Evolutionary conservation across 192 early-diverging fungal species (phyloP).

Genomic region (Coemansia sp.): DNA sequence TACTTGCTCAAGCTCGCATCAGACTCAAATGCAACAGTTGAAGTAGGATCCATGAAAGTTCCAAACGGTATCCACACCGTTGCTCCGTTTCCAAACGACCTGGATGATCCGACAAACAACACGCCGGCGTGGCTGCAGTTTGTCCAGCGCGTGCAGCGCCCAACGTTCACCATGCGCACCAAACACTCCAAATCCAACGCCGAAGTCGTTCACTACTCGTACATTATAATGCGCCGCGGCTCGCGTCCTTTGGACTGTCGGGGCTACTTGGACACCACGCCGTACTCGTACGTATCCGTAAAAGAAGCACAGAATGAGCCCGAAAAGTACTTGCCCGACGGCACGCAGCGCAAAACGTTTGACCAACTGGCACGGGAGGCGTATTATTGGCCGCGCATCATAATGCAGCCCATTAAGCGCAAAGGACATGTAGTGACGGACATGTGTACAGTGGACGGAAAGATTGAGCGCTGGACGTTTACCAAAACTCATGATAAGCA

Average conservation of each 20-base stretch:
- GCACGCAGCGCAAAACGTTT: conserved; percentile 5
- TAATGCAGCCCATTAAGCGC: conserved; percentile 75
- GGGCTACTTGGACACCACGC: background rate
- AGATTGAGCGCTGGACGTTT: conserved; percentile 66
- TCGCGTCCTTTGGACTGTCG: conserved; percentile 26
- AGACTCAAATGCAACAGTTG: background rate
- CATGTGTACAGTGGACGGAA: conserved; percentile 57
- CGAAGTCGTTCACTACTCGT: conserved; percentile 78
- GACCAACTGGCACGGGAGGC: conserved; percentile 42
- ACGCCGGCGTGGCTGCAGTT: conserved; percentile 75
- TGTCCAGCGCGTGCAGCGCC: conserved; percentile 73
- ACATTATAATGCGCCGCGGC: conserved; percentile 72
- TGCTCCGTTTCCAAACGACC: conserved; percentile 80
- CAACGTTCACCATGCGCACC: conserved; percentile 64
- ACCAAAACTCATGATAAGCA: conserved; percentile 69
- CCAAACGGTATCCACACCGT: conserved; percentile 63
- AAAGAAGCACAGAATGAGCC: conserved; percentile 9
- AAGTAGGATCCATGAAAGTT: background rate
- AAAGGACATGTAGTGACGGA: conserved; percentile 76
- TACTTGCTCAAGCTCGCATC: conserved; percentile 52
- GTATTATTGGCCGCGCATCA: conserved; percentile 68
- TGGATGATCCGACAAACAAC: conserved; percentile 65
- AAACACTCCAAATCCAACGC: conserved; percentile 65
- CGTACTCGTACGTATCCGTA: background rate
- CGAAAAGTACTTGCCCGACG: conserved; percentile 17